Evolutionary conservation across 148 eudicot species (phyloP).

Genomic region (Chenopodium suecicum): DNA sequence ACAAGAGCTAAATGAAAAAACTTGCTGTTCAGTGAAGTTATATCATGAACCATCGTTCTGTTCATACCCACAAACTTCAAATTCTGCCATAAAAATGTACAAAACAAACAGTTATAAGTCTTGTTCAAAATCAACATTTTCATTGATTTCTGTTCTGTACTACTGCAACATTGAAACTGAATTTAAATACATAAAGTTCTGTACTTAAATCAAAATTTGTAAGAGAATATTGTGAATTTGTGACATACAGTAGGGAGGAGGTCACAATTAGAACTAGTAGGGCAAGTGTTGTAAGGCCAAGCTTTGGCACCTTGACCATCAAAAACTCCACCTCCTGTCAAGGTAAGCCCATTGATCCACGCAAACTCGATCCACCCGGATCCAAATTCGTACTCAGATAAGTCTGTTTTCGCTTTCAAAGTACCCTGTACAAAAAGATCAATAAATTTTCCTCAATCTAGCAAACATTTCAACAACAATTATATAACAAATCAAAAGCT

Average conservation of each 20-base stretch:
- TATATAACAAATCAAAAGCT: neutral
- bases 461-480: neutral
- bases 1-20: constrained; percentile 49
- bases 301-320: constrained; percentile 55
- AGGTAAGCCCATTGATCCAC: constrained; percentile 39
- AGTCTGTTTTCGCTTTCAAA: constrained; percentile 49
- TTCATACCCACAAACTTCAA: constrained; percentile 53
- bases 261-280: constrained; percentile 34
- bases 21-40: constrained; percentile 55
- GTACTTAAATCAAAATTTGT: neutral
- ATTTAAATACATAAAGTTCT: too few species aligned
- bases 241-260: constrained; percentile 44
- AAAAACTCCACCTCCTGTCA: constrained; percentile 51
- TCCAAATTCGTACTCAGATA: constrained; percentile 33
- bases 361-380: constrained; percentile 53
- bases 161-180: too few species aligned
- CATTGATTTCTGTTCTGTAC: too few species aligned
- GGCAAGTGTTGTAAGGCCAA: constrained; percentile 50
- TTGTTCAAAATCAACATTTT: too few species aligned
- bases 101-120: constrained; percentile 2
- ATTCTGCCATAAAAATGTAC: constrained; percentile 32
- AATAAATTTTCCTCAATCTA: neutral
- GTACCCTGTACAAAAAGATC: constrained; percentile 31
- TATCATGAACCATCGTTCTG: constrained; percentile 35
- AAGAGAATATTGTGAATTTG: neutral